Conservation (phyloP, 1,284 basidiomycete genomes). For the Acaromyces ingoldii region DNA sequence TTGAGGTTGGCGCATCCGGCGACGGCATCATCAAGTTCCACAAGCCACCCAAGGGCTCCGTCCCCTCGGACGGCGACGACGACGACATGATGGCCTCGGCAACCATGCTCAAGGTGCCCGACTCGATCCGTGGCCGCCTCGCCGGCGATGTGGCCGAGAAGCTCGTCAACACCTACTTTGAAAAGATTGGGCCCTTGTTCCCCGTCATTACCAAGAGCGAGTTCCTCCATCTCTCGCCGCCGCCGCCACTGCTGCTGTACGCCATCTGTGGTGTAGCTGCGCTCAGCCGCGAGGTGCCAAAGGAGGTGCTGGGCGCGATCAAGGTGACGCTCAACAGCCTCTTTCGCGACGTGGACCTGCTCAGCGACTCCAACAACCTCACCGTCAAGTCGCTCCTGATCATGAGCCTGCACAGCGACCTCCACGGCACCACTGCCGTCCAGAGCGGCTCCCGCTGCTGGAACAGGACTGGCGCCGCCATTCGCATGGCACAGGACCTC, state of each 20-base stretch:
- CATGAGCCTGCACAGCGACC: slow-evolving; percentile 65
- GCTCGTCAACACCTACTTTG: slow-evolving; percentile 86
- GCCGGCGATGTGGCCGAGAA: slow-evolving; percentile 56
- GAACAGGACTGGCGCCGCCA: slow-evolving; percentile 43
- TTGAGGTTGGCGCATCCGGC: slow-evolving; percentile 62
- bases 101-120: slow-evolving; percentile 20
- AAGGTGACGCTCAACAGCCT: slow-evolving; percentile 65
- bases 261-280: slow-evolving; percentile 88
- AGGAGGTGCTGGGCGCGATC: slow-evolving; percentile 74
- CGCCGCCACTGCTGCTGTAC: slow-evolving; percentile 77
- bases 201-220: slow-evolving; percentile 82
- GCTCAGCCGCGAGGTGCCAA: slow-evolving; percentile 74
- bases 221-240: slow-evolving; percentile 67
- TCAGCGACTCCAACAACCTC: slow-evolving; percentile 76
- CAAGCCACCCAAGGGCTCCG: slow-evolving; percentile 53
- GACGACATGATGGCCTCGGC: slow-evolving; percentile 5
- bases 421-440: slow-evolving; percentile 51
- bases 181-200: slow-evolving; percentile 73
- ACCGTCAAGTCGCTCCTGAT: slow-evolving; percentile 87
- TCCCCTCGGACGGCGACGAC: slow-evolving; percentile 9
- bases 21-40: slow-evolving; percentile 83
- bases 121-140: slow-evolving; percentile 32
- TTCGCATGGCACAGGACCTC: slow-evolving; percentile 46
- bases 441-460: slow-evolving; percentile 50
- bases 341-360: slow-evolving; percentile 73